These are phyloP conservation scores for Sphagnum contortum DNA, from an alignment of 225 moss, liverwort and hornwort genomes.

Conservation along the genomic window DNA sequence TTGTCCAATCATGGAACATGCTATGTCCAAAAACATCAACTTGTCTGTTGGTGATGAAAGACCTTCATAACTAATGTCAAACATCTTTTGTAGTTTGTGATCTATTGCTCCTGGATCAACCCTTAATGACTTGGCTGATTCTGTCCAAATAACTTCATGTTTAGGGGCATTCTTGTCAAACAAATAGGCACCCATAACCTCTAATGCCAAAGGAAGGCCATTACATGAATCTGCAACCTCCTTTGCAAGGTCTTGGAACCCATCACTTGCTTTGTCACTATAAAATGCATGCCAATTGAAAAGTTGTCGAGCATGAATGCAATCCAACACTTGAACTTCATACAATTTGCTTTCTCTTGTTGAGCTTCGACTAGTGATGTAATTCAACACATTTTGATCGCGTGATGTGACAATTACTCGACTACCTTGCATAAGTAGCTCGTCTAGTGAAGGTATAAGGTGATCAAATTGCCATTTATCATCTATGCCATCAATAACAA, in stretches of 20 bases:
- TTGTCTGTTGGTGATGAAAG: slow-evolving; percentile 15
- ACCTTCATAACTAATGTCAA: slow-evolving; percentile 19
- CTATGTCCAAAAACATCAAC: slow-evolving; percentile 23
- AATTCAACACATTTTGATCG: neutral
- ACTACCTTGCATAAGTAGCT: slow-evolving; percentile 27
- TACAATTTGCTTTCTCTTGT: slow-evolving; percentile 10
- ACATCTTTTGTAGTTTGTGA: slow-evolving; percentile 7
- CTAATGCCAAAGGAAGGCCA: slow-evolving; percentile 16
- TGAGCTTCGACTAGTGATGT: slow-evolving; percentile 9
- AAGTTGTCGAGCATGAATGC: slow-evolving; percentile 10
- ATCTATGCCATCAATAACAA: slow-evolving; percentile 27
- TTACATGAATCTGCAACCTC: slow-evolving; percentile 25
- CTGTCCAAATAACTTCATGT: slow-evolving; percentile 15
- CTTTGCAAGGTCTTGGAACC: slow-evolving; percentile 22
- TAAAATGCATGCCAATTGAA: slow-evolving; percentile 32
- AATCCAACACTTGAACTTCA: neutral
- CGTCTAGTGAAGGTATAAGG: slow-evolving; percentile 15
- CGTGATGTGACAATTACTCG: slow-evolving; percentile 22
- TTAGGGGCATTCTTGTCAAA: slow-evolving; percentile 19
- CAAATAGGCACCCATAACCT: slow-evolving; percentile 21
- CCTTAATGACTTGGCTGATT: slow-evolving; percentile 22
- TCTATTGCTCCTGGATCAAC: slow-evolving; percentile 12
- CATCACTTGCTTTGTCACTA: slow-evolving; percentile 15
- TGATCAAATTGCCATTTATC: slow-evolving; percentile 24
- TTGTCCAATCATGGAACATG: slow-evolving; percentile 16